Conservation (phyloP, 352 stramenopile species). For the Peronospora destructor region DNA sequence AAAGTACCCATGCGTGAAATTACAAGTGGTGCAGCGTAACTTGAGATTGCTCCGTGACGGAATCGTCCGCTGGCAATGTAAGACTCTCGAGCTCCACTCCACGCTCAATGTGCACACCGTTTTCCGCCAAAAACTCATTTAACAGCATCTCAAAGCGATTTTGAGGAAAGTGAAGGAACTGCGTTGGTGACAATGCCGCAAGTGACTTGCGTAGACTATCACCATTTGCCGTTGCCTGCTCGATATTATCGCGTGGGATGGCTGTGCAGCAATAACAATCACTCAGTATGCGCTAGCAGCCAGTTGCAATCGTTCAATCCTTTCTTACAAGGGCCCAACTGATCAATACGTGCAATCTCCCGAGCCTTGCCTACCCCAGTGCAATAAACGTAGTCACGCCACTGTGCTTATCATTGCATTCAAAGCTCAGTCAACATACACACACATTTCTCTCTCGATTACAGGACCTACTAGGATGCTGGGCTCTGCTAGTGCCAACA, state of each 20-base stretch:
- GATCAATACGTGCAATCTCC: constrained; percentile 73
- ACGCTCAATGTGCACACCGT: constrained; percentile 46
- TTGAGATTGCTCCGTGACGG: constrained; percentile 6
- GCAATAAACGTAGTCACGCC: constrained; percentile 83
- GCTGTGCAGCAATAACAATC: constrained; percentile 16
- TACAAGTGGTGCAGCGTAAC: constrained; percentile 50
- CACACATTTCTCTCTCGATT: neutral
- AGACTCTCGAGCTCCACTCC: constrained; percentile 50
- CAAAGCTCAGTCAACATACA: constrained; percentile 2
- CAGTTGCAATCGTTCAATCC: neutral
- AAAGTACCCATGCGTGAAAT: constrained; percentile 6
- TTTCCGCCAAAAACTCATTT: constrained; percentile 41
- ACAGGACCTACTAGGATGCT: constrained; percentile 42
- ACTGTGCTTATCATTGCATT: constrained; percentile 33
- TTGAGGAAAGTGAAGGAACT: constrained; percentile 83
- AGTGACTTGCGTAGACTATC: constrained; percentile 36
- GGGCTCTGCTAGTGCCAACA: constrained; percentile 53
- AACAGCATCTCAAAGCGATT: constrained; percentile 75
- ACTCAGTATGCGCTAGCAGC: constrained; percentile 7
- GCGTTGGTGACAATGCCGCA: constrained; percentile 52
- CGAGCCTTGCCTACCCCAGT: constrained; percentile 53
- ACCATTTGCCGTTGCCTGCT: constrained; percentile 14
- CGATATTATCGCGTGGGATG: constrained; percentile 34
- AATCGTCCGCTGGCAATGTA: constrained; percentile 10
- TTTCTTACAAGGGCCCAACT: constrained; percentile 61